Conservation (phyloP, 2,329 filamentous ascomycete genomes). For the Cercospora berteroae region DNA sequence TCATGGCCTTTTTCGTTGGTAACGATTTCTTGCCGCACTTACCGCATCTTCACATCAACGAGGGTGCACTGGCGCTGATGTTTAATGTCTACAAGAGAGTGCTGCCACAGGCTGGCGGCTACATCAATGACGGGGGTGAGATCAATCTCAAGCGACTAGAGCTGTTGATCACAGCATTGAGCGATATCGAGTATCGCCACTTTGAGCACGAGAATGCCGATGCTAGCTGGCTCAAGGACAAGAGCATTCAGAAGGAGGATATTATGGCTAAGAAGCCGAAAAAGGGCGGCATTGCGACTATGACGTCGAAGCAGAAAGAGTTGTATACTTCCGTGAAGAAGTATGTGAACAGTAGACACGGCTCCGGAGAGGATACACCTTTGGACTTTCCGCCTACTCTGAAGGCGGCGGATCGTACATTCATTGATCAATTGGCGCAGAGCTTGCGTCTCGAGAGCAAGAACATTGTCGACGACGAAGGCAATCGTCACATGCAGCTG, state of each 20-base stretch:
- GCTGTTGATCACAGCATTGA: conserved; percentile 76
- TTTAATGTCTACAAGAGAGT: conserved; percentile 94
- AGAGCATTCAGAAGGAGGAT: conserved; percentile 69
- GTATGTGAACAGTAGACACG: conserved; percentile 69
- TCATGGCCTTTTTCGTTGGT: conserved; percentile 99
- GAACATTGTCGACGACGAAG: conserved; percentile 62
- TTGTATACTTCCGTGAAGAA: conserved; percentile 79
- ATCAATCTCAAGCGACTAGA: conserved; percentile 83
- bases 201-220: conserved; percentile 90
- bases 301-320: conserved; percentile 77
- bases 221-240: conserved; percentile 87
- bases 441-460: conserved; percentile 65
- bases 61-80: conserved; percentile 94
- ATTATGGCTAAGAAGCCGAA: conserved; percentile 61
- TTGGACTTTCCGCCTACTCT: conserved; percentile 72
- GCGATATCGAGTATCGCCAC: conserved; percentile 84
- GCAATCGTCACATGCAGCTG: conserved; percentile 64
- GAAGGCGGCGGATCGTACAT: conserved; percentile 84
- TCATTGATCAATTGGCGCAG: conserved; percentile 81
- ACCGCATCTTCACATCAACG: conserved; percentile 95
- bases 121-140: conserved; percentile 91
- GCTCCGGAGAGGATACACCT: conserved; percentile 50
- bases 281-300: conserved; percentile 63
- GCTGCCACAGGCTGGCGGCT: conserved; percentile 81
- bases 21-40: conserved; percentile 98